Evolutionary conservation across 2,329 filamentous ascomycete species (phyloP).

Genomic region (Pseudopyrenochaeta lycopersici): DNA sequence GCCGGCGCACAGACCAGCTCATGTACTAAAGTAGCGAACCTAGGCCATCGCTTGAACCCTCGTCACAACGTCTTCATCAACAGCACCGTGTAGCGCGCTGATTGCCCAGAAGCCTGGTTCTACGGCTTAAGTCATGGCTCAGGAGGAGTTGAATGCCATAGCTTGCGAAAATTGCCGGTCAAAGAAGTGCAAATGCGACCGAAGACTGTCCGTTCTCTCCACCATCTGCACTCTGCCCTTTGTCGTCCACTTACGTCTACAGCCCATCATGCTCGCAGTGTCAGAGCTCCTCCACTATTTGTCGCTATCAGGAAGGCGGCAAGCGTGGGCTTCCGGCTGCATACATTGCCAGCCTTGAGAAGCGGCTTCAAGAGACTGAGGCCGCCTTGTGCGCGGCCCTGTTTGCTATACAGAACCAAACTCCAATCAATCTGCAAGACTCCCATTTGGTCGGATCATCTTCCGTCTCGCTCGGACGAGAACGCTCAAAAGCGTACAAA

Average conservation of each 20-base stretch:
- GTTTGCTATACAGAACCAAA: constrained; percentile 13
- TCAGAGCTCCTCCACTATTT: constrained; percentile 15
- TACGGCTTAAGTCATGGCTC: not conserved
- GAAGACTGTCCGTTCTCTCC: constrained; percentile 24
- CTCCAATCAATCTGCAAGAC: not conserved
- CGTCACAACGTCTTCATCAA: not conserved
- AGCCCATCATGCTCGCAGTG: constrained; percentile 40
- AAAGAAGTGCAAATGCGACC: constrained; percentile 41
- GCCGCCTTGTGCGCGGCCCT: constrained; percentile 28
- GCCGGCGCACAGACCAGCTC: too few species aligned
- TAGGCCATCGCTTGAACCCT: too few species aligned
- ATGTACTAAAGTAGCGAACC: too few species aligned
- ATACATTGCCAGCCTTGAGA: constrained; percentile 35
- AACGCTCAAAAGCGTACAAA: constrained; percentile 32
- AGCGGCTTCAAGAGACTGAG: constrained; percentile 35
- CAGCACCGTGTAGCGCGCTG: not conserved
- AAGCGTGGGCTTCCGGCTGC: constrained; percentile 36
- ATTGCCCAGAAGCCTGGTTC: not conserved
- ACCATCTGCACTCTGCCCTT: not conserved
- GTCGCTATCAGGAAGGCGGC: constrained; percentile 36
- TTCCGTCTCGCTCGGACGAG: not conserved
- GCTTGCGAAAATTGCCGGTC: constrained; percentile 38
- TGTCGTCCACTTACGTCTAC: not conserved
- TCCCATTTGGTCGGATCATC: not conserved
- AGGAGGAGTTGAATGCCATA: constrained; percentile 26